Percentiles rank a stretch among this genome's conserved stretches.
Evolutionary conservation across 2,329 filamentous ascomycete species (phyloP).

Genomic region (Nigrospora oryzae): DNA sequence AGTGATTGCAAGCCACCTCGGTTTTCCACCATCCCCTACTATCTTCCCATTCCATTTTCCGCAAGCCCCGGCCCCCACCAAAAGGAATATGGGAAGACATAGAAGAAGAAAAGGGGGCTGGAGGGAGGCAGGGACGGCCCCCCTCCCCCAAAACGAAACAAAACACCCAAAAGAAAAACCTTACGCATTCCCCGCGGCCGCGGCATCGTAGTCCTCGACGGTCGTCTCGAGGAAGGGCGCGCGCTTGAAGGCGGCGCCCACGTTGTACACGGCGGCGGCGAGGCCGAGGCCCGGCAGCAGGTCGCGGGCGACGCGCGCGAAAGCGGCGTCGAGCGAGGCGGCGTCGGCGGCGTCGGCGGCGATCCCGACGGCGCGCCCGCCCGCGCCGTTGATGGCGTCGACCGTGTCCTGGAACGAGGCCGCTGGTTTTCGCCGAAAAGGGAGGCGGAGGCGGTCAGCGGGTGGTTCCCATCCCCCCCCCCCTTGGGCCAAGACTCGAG

Average conservation of each 20-base stretch:
- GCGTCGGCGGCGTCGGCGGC: slow-evolving; percentile 53
- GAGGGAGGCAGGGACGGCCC: too few relatives aligned
- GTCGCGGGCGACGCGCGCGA: slow-evolving; percentile 53
- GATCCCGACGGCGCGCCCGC: slow-evolving; percentile 65
- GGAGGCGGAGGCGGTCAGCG: too few relatives aligned
- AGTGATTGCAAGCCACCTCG: background rate
- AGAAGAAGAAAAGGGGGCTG: background rate
- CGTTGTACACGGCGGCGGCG: slow-evolving; percentile 65
- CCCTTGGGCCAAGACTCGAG: too few relatives aligned
- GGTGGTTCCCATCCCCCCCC: too few relatives aligned
- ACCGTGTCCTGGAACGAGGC: slow-evolving; percentile 60
- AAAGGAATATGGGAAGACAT: too few relatives aligned
- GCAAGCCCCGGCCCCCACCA: background rate
- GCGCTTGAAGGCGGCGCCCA: slow-evolving; percentile 38
- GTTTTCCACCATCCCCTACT: too few relatives aligned
- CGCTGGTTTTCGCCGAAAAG: slow-evolving; percentile 19
- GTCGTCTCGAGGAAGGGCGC: slow-evolving; percentile 53
- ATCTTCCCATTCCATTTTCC: background rate
- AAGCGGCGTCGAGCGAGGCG: slow-evolving; percentile 36
- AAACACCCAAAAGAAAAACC: slow-evolving; percentile 12
- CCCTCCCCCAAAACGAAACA: too few relatives aligned
- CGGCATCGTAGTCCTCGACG: slow-evolving; percentile 37
- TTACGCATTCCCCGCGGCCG: slow-evolving; percentile 40
- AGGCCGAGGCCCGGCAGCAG: slow-evolving; percentile 41
- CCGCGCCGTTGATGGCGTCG: slow-evolving; percentile 56